Evolutionary conservation across 345 rosid genomes (phyloP).

Genomic region (Eucalyptus cloeziana): DNA sequence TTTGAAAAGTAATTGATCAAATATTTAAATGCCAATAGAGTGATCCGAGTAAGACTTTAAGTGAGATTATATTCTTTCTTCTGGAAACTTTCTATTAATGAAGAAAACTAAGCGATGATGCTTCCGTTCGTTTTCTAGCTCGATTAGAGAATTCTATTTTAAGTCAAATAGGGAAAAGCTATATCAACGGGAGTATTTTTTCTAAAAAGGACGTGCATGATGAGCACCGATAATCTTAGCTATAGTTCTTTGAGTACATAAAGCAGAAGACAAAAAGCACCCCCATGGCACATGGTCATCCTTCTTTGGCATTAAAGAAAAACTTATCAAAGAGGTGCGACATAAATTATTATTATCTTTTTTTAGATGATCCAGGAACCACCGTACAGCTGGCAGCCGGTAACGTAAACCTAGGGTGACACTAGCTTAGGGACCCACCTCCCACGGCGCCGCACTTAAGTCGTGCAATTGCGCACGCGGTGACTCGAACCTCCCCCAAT

Average conservation of each 20-base stretch:
- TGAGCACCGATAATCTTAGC: background rate
- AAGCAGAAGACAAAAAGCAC: background rate
- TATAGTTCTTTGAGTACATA: background rate
- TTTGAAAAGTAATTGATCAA: background rate
- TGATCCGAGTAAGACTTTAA: background rate
- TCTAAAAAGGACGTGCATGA: background rate
- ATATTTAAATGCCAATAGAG: background rate
- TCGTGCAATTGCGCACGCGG: fast-evolving
- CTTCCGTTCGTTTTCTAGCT: background rate
- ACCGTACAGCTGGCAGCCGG: fast-evolving
- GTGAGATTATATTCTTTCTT: background rate
- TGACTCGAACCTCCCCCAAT: fast-evolving
- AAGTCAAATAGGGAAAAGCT: background rate
- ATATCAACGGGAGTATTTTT: background rate
- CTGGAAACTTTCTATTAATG: background rate
- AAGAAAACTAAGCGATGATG: background rate
- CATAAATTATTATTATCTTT: too few species aligned
- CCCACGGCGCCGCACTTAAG: fast-evolving
- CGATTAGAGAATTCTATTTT: background rate
- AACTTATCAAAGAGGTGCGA: background rate
- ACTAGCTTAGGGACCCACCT: fast-evolving
- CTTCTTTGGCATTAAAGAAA: background rate
- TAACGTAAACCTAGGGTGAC: fast-evolving
- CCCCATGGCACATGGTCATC: background rate
- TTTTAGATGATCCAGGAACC: fast-evolving